Base-by-base conservation (phyloP, 1,284 basidiomycete genomes). In the Neonothopanus nambi region DNA sequence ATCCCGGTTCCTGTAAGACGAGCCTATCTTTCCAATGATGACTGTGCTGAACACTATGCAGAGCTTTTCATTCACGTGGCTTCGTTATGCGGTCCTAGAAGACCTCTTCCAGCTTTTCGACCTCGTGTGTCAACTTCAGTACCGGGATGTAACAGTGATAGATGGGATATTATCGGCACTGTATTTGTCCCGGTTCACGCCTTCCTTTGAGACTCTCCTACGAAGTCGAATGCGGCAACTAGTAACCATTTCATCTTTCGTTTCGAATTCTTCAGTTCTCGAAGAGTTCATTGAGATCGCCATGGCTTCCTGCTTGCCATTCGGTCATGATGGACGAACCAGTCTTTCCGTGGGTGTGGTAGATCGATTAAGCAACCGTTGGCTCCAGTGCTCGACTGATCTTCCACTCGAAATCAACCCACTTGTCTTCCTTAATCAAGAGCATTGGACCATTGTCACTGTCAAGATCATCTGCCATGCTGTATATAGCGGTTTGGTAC, bases 261-360 rank as follows among this genome's bases (percentile, higher is more conserved):
- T 81, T 3, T 69, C 73, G 2, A 57, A 64, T 21, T 76, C 71
- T 8, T 7, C 48, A 2, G 53, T 70, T 1, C 65, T 84, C 0
- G 79, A 84, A 37, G 67, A 75, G 12, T 63, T 85, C 57, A 73
- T 85, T 23, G 75, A 79, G 3, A 61, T 63, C 3, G 67, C 71
- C 1, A 49, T 82, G 1, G 61, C 69, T 20, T 70, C 72, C 0
- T 69, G 64, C 5, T 62, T 82, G 3, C 81, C 81, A 54, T 47
- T 60, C 58, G 59, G 60, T 55, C 61, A 45, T 52, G 45, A 56
- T 35, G 54, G 54, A 3, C 13, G 18, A 20, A 15, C 12, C 20
- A 24, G 5, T 45, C 13, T n/a, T n/a, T n/a, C 26, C 17, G 15
- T 8, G 23, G 17, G 7, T 12, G 23, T 11, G 15, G 26, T 15